phyloP scores from a whole-genome alignment of 768 basidiomycete genomes.

The Mycena latifolia region DNA sequence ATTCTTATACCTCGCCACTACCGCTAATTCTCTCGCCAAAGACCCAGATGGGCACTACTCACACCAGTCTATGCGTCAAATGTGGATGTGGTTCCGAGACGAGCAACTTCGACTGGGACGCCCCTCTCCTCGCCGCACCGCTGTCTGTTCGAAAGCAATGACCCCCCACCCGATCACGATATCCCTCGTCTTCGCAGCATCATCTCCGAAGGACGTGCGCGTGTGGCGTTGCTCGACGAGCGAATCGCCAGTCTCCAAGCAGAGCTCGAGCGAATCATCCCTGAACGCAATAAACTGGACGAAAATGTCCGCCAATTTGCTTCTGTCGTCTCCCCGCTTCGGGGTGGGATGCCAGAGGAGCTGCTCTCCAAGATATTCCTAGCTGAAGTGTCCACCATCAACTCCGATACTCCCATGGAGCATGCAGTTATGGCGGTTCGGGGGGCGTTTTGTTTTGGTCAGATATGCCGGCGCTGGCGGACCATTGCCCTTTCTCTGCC shows the following conservation, averaged over 20 bases:
- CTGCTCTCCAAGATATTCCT: constrained; percentile 5
- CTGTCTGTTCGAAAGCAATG: constrained; percentile 1
- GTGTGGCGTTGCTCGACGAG: background rate
- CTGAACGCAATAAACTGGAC: background rate
- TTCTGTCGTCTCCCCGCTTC: background rate
- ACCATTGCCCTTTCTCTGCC: background rate
- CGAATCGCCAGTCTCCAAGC: constrained; percentile 5
- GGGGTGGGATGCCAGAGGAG: background rate
- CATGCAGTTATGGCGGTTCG: background rate
- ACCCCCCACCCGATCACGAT: constrained; percentile 1
- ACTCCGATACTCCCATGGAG: constrained; percentile 3
- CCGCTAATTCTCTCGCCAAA: too few relatives aligned
- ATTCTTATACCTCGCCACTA: too few relatives aligned
- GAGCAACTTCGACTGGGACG: constrained; percentile 1
- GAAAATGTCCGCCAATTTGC: background rate
- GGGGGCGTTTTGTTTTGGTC: background rate
- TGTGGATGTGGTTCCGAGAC: background rate
- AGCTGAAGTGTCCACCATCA: background rate
- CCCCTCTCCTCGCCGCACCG: background rate
- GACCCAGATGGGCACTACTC: too few relatives aligned
- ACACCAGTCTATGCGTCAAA: too few relatives aligned
- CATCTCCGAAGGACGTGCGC: background rate
- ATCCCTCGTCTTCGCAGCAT: constrained; percentile 1
- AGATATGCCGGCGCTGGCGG: constrained; percentile 10
- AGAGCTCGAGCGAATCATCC: background rate